phyloP scores from a whole-genome alignment of 306 rosid species.

The barrel medic (Medicago truncatula) region DNA sequence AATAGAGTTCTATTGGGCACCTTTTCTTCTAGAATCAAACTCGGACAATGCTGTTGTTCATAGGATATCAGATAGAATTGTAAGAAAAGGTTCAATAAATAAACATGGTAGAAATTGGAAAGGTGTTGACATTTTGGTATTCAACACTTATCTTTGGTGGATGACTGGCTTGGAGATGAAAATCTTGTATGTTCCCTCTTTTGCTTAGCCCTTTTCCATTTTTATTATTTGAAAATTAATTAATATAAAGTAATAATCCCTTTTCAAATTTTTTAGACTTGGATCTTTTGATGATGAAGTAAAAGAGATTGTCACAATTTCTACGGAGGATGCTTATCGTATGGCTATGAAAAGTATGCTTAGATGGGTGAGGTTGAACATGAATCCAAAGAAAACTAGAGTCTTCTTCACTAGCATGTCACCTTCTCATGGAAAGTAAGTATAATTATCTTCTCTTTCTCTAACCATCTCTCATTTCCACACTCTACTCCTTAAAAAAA shows the following conservation, averaged over 20 bases:
- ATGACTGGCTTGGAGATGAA: conserved; percentile 88
- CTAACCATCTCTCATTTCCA: neutral
- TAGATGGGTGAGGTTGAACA: conserved; percentile 87
- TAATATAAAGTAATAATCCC: neutral
- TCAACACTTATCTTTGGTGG: conserved; percentile 99
- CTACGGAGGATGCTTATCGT: conserved; percentile 88
- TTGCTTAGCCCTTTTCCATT: too few relatives aligned
- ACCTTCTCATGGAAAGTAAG: conserved; percentile 86
- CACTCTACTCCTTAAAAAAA: neutral
- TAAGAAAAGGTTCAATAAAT: conserved; percentile 82
- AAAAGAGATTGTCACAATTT: conserved; percentile 67
- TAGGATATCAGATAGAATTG: conserved; percentile 81
- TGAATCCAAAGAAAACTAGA: conserved; percentile 84
- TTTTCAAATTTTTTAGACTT: conserved; percentile 50
- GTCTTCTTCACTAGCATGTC: conserved; percentile 99
- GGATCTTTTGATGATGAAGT: conserved; percentile 86
- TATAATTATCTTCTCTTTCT: neutral
- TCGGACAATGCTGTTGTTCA: conserved; percentile 79
- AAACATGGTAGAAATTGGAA: conserved; percentile 91
- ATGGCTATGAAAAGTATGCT: conserved; percentile 95
- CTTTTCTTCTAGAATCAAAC: conserved; percentile 91
- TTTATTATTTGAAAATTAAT: neutral
- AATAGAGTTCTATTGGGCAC: conserved; percentile 99
- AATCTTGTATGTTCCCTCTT: conserved; percentile 57
- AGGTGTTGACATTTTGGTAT: conserved; percentile 79